A percentile compares a stretch with the other conserved stretches of the same genome.
phyloP scores from a whole-genome alignment of 495 filamentous ascomycete species.

The Tuber calosporum region DNA sequence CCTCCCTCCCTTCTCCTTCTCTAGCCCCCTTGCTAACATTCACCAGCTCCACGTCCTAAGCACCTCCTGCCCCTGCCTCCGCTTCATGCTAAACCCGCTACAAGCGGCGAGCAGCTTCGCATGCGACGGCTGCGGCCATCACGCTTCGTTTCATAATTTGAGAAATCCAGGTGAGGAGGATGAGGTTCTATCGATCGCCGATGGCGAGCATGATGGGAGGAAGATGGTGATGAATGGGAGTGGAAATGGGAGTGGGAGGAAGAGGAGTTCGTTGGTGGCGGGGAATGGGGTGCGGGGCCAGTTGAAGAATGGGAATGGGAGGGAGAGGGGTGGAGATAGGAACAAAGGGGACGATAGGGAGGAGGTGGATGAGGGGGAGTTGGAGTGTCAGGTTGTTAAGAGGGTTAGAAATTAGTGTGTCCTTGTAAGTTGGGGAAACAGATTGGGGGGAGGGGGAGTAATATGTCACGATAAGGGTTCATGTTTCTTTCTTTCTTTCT shows the following conservation, averaged over 20 bases:
- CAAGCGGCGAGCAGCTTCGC: slow-evolving; percentile 51
- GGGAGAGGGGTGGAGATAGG: slow-evolving; percentile 21
- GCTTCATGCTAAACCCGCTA: slow-evolving; percentile 55
- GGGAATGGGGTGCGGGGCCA: slow-evolving; percentile 15
- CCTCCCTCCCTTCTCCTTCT: slow-evolving; percentile 1
- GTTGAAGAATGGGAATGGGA: slow-evolving; percentile 15
- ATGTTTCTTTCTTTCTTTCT: slow-evolving; percentile 10
- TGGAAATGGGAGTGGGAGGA: slow-evolving; percentile 26
- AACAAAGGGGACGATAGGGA: slow-evolving; percentile 14
- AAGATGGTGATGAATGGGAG: slow-evolving; percentile 21
- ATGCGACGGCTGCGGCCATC: slow-evolving; percentile 53
- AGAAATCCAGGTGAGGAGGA: slow-evolving; percentile 50
- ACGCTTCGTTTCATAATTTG: slow-evolving; percentile 52
- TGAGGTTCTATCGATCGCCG: slow-evolving; percentile 43
- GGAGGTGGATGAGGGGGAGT: slow-evolving; percentile 21
- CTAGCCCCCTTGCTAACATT: slow-evolving; percentile 23
- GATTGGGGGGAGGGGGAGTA: slow-evolving; percentile 6
- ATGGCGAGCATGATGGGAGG: slow-evolving; percentile 32
- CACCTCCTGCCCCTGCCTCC: slow-evolving; percentile 50
- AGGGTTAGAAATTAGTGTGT: slow-evolving; percentile 22
- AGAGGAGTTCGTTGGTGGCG: slow-evolving; percentile 15
- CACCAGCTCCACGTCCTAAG: slow-evolving; percentile 44
- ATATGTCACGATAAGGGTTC: slow-evolving; percentile 5
- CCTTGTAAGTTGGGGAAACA: neutral
- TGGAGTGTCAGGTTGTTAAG: slow-evolving; percentile 22